Evolutionary conservation across 768 basidiomycete species (phyloP).

Genomic region (Mycena capillaripes): DNA sequence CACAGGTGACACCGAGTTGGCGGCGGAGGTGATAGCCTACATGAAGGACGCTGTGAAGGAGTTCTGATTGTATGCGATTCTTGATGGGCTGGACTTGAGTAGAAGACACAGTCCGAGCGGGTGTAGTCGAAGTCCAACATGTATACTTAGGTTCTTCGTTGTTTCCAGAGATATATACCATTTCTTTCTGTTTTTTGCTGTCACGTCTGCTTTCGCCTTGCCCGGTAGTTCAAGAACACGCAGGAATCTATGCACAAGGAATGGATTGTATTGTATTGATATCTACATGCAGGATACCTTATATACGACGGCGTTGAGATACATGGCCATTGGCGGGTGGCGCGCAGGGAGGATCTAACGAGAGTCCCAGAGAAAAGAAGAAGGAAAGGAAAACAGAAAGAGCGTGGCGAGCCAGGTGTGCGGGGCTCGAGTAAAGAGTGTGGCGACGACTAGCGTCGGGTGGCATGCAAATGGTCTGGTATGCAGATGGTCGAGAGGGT

Average conservation of each 20-base stretch:
- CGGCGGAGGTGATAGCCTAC: slow-evolving; percentile 7
- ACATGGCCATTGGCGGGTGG: background rate
- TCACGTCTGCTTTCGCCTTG: too few relatives aligned
- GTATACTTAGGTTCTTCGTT: too few relatives aligned
- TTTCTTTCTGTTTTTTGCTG: too few relatives aligned
- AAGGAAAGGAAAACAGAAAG: background rate
- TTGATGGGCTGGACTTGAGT: too few relatives aligned
- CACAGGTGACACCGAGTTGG: background rate
- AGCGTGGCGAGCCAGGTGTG: background rate
- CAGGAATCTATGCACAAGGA: too few relatives aligned
- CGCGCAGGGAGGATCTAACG: too few relatives aligned
- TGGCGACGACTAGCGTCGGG: background rate
- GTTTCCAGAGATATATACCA: too few relatives aligned
- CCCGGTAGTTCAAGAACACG: too few relatives aligned
- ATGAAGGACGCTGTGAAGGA: slow-evolving; percentile 24
- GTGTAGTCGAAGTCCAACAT: too few relatives aligned
- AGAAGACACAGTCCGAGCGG: too few relatives aligned
- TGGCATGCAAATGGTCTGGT: background rate
- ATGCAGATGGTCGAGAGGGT: background rate
- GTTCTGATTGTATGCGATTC: slow-evolving; percentile 6
- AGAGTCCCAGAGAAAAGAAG: background rate
- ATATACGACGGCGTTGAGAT: background rate
- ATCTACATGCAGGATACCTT: background rate
- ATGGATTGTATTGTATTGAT: background rate
- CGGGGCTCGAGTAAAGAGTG: background rate